Percentiles rank a stretch among this genome's conserved stretches.
Conservation (phyloP, 306 rosid species). For the Cyamopsis tetragonoloba region DNA sequence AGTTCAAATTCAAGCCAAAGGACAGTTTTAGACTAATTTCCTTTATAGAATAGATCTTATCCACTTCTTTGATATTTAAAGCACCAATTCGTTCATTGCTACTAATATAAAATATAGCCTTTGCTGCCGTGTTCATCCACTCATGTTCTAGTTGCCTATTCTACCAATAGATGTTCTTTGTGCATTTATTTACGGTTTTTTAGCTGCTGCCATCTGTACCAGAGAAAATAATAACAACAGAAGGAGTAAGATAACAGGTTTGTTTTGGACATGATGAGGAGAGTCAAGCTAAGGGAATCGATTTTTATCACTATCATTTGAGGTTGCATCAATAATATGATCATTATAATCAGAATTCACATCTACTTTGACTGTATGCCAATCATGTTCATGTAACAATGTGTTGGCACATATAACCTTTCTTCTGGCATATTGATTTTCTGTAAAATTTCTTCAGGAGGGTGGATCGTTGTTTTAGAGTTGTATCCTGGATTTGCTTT, state of each 20-base stretch:
- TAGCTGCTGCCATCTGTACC: neutral
- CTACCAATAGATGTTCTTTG: neutral
- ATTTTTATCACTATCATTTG: no score
- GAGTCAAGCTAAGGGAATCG: neutral
- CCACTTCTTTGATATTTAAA: neutral
- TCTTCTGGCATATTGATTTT: constrained; percentile 12
- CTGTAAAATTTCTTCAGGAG: constrained; percentile 38
- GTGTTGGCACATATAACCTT: neutral
- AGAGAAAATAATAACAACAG: neutral
- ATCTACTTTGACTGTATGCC: neutral
- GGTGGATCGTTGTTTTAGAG: constrained; percentile 68
- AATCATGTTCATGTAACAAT: neutral
- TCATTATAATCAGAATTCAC: neutral
- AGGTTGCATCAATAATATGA: constrained; percentile 7
- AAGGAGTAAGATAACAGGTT: neutral
- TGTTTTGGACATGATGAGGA: neutral
- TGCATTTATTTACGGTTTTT: neutral
- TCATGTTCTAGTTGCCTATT: neutral
- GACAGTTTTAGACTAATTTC: neutral
- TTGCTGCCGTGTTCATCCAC: constrained; percentile 4
- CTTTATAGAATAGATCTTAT: neutral
- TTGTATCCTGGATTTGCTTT: constrained; percentile 77
- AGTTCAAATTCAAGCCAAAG: neutral
- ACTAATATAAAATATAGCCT: neutral
- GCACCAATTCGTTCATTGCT: neutral